Evolutionary conservation across 129 eudicot species (phyloP).

Genomic region (Cynara cardunculus): DNA sequence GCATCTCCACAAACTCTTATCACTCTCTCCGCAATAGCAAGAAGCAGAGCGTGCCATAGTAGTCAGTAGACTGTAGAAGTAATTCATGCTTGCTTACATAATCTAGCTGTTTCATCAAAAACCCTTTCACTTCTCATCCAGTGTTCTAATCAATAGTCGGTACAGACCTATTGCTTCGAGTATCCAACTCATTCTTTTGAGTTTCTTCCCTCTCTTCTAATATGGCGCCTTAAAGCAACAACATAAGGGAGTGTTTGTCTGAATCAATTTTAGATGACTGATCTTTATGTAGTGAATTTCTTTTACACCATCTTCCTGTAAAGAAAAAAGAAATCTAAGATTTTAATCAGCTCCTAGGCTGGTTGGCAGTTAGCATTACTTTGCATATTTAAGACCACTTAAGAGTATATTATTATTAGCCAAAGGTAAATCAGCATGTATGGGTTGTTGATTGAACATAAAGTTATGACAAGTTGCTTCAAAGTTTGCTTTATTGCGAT

Average conservation of each 20-base stretch:
- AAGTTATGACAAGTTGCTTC: neutral
- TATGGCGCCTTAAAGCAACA: neutral
- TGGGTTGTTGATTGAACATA: neutral
- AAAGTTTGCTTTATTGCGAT: no score
- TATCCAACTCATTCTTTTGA: no score
- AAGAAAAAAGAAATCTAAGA: neutral
- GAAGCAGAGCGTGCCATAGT: no score
- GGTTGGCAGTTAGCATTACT: neutral
- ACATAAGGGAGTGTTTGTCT: neutral
- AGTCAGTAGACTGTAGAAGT: no score
- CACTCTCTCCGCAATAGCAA: no score
- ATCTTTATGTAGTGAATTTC: no score
- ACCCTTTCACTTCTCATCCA: no score
- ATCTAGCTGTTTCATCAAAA: no score
- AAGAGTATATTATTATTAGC: neutral
- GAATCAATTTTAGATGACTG: neutral
- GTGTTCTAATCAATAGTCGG: no score
- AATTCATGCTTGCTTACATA: no score
- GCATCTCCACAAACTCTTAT: no score
- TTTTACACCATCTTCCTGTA: neutral
- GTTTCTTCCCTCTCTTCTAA: neutral
- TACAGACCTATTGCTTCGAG: no score
- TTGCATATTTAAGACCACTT: neutral
- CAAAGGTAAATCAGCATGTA: neutral
- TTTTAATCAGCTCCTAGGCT: neutral